Evolutionary conservation across 306 rosid genomes (phyloP).

Genomic region (cucumber (Cucumis sativus)): DNA sequence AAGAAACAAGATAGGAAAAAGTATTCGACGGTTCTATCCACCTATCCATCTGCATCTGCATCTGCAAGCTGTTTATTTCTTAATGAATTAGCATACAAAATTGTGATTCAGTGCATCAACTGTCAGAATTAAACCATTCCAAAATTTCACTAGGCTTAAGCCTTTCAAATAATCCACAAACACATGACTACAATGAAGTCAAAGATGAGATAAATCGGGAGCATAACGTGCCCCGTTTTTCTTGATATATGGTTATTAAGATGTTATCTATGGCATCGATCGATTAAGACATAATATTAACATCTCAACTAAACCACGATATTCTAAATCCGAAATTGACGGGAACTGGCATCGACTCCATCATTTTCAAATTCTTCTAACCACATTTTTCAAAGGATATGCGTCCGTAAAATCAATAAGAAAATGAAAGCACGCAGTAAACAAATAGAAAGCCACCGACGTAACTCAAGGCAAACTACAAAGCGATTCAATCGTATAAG

Average conservation of each 20-base stretch:
- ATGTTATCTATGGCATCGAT: neutral
- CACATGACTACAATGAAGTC: neutral
- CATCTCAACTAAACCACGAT: neutral
- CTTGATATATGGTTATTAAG: neutral
- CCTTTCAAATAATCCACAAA: neutral
- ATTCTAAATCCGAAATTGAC: neutral
- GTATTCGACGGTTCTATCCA: slow-evolving; percentile 8
- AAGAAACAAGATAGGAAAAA: slow-evolving; percentile 8
- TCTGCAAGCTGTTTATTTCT: neutral
- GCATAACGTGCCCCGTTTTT: neutral
- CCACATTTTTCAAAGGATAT: neutral
- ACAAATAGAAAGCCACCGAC: neutral
- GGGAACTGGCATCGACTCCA: neutral
- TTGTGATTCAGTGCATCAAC: neutral
- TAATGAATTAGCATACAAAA: neutral
- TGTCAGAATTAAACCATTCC: neutral
- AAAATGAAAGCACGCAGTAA: neutral
- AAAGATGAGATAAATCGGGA: neutral
- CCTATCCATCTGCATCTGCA: slow-evolving; percentile 19
- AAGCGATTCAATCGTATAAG: neutral
- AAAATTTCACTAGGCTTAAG: neutral
- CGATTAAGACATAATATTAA: neutral
- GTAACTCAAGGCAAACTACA: neutral
- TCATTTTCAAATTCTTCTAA: neutral
- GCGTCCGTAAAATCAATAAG: neutral